Evolutionary conservation across 345 rosid species (phyloP), one percentile per base, ranked within the genome.

Genomic region (Geranium brycei): DNA sequence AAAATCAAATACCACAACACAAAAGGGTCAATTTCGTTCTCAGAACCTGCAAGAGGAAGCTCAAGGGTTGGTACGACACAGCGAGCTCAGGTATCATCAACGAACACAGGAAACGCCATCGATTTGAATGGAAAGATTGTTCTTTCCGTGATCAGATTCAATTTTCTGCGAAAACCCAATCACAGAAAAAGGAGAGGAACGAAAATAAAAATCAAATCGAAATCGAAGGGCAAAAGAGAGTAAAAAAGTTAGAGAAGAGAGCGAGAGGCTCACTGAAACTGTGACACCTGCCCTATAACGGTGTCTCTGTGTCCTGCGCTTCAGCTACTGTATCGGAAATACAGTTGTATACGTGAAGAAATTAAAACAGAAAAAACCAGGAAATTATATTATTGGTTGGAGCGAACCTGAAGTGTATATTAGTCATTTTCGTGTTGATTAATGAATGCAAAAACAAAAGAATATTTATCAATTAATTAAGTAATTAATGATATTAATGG

Each of bases 281-380:
- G 64, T 58, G 86, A 67, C 83, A 87, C 82, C 82, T 81, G 80
- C 76, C 72, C 60, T 69, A 61, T 62, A 3, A 47, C 59, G 69
- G 71, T 78, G 76, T 71, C 56, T 72, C 73, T 58, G 31, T 64
- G 71, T 67, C 51, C 63, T 47, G 63, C 87, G 78, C 84, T 2
- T 47, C 7, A 47, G 53, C 53, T 47, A 8, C 12, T 47, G 83
- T 77, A 69, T 67, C 5, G 51, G 67, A 5, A 35, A 41, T 58
- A 60, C 60, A 38, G 17, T 59, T 63, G 38, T 23, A 31, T 38
- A 4, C 3, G 58, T 30, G 31, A 41, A 16, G 57, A 40, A 51
- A 40, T 5, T 38, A 17, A 31, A 30, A 35, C 41, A 35, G 41
- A 35, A 35, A 35, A 35, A 35, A 35, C 7, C 7, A 4, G 10